phyloP scores from a whole-genome alignment of 345 rosid species.

The Eucalyptus pauciflora region DNA sequence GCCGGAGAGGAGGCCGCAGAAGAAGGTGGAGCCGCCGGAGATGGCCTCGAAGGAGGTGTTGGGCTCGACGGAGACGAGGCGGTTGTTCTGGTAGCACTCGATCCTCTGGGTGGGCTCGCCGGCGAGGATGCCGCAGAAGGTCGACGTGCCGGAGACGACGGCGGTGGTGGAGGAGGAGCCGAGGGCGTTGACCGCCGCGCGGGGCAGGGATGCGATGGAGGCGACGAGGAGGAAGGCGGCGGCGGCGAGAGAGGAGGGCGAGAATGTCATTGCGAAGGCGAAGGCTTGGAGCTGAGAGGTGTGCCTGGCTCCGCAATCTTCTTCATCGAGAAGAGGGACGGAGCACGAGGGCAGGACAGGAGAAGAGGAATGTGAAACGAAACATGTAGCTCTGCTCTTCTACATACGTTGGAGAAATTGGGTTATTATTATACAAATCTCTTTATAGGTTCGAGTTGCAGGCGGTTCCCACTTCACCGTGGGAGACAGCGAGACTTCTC shows the following conservation, averaged over 20 bases:
- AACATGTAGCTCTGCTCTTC: not conserved
- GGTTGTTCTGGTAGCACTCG: slow-evolving; percentile 32
- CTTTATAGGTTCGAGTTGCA: not conserved
- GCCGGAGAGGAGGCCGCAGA: slow-evolving; percentile 43
- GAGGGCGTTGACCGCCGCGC: slow-evolving; percentile 8
- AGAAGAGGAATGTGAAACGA: not conserved
- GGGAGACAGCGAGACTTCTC: not conserved
- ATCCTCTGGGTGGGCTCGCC: slow-evolving; percentile 23
- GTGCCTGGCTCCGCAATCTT: not conserved
- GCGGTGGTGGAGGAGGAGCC: slow-evolving; percentile 41
- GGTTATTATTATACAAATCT: not conserved
- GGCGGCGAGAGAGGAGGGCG: not conserved
- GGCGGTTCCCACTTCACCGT: not conserved
- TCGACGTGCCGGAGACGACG: slow-evolving; percentile 9
- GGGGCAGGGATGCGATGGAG: not conserved
- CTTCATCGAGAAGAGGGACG: not conserved
- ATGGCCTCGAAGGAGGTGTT: slow-evolving; percentile 36
- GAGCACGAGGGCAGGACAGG: not conserved
- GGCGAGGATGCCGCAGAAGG: slow-evolving; percentile 38
- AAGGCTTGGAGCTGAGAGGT: not conserved
- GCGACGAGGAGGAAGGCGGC: not conserved
- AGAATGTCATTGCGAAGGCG: not conserved
- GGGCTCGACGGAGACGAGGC: slow-evolving; percentile 6
- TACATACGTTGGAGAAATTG: not conserved
- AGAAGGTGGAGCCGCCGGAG: slow-evolving; percentile 36